A percentile compares a stretch with the other conserved stretches of the same genome.
Evolutionary conservation across 2,329 filamentous ascomycete species (phyloP).

Genomic region (Raffaelea ambrosiae): DNA sequence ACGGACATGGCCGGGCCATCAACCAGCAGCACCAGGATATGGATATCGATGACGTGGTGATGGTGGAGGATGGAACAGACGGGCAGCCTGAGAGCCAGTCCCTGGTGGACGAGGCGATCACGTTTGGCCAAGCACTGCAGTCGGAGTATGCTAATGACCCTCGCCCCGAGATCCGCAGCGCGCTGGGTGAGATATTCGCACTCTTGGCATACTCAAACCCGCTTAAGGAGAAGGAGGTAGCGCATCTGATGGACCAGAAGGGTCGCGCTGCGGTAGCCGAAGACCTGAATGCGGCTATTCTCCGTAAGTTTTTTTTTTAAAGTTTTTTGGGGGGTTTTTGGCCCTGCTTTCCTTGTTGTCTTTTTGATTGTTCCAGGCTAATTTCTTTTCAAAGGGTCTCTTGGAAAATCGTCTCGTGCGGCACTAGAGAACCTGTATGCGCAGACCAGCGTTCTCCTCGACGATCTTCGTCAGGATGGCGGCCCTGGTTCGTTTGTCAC

Average conservation of each 20-base stretch:
- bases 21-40: conserved; percentile 35
- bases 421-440: conserved; percentile 79
- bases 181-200: conserved; percentile 78
- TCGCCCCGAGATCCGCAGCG: conserved; percentile 60
- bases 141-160: conserved; percentile 68
- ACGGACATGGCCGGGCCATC: background rate
- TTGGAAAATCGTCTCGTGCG: conserved; percentile 82
- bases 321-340: conserved; percentile 2
- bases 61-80: conserved; percentile 35
- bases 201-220: conserved; percentile 82
- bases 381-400: conserved; percentile 61
- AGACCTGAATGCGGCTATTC: conserved; percentile 85
- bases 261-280: conserved; percentile 77
- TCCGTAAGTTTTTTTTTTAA: conserved; percentile 51
- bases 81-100: conserved; percentile 22
- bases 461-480: conserved; percentile 70
- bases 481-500: conserved; percentile 77
- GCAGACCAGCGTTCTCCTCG: conserved; percentile 79
- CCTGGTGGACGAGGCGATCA: conserved; percentile 61
- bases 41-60: conserved; percentile 50
- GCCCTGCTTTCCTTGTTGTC: background rate
- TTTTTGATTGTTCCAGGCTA: background rate
- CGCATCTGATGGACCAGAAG: conserved; percentile 66
- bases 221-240: conserved; percentile 62
- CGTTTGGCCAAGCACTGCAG: conserved; percentile 72